These are phyloP conservation scores for Dimocarpus longan DNA, from an alignment of 345 rosid genomes.

Conservation along the genomic window DNA sequence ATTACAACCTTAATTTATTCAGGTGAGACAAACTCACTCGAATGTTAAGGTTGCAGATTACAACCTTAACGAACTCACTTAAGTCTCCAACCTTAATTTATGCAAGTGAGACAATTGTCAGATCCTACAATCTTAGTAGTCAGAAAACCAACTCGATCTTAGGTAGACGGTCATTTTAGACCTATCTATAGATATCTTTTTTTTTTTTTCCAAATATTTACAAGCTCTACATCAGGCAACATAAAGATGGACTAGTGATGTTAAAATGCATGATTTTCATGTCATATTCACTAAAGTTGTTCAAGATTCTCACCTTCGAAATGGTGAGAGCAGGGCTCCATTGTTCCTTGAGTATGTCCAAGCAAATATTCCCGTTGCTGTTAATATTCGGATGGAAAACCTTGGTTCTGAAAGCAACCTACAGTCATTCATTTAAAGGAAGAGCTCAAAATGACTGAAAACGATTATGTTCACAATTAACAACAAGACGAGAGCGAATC, in stretches of 20 bases:
- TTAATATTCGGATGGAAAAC: conserved; percentile 72
- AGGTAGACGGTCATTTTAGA: background rate
- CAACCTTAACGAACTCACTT: no score
- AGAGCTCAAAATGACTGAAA: background rate
- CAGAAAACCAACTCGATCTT: background rate
- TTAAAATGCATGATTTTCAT: background rate
- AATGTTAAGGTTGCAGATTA: no score
- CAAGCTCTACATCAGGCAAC: background rate
- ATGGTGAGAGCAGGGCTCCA: conserved; percentile 80
- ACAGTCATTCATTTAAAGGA: conserved; percentile 15
- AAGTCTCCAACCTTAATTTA: no score
- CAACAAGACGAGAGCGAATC: background rate
- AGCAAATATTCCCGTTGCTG: conserved; percentile 62
- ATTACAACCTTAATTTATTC: no score
- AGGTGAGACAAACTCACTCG: background rate
- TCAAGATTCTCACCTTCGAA: conserved; percentile 47
- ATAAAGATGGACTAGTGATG: background rate
- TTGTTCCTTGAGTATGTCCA: conserved; percentile 70
- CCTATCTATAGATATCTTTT: no score
- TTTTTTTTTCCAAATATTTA: no score
- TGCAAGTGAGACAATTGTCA: background rate
- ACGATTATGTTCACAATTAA: background rate
- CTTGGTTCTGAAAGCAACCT: conserved; percentile 67
- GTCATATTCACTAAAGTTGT: background rate
- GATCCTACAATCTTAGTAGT: background rate